phyloP scores from a whole-genome alignment of 768 basidiomycete genomes.

The Pleurotus ostreatus region DNA sequence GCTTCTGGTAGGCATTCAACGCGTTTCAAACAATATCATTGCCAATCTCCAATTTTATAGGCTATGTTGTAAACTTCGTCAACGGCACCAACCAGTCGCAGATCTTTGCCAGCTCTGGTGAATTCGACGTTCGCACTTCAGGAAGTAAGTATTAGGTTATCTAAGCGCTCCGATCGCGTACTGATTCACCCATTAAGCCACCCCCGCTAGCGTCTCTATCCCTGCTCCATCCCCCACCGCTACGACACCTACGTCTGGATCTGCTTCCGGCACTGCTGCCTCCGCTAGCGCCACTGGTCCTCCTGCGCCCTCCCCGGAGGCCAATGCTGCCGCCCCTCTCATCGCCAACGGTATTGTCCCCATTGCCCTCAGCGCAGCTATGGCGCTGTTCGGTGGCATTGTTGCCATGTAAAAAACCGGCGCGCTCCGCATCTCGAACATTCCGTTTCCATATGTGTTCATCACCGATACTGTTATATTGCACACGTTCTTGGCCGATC shows the following conservation, averaged over 20 bases:
- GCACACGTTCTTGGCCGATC: not conserved
- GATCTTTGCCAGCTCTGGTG: not conserved
- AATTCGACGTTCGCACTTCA: conserved; percentile 2
- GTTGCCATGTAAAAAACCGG: conserved; percentile 1
- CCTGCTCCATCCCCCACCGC: conserved; percentile 2
- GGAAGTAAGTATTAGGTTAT: not conserved
- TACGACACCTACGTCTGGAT: not conserved
- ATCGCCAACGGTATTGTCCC: not conserved
- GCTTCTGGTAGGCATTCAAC: not conserved
- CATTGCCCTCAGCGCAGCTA: conserved; percentile 1
- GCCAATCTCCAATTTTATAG: not conserved
- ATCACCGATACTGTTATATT: not conserved
- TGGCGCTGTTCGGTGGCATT: conserved; percentile 2
- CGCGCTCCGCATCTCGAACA: not conserved
- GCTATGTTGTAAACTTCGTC: conserved; percentile 6
- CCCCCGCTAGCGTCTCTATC: conserved; percentile 3
- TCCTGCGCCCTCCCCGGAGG: conserved; percentile 1
- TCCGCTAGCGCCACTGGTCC: not conserved
- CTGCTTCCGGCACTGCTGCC: not conserved
- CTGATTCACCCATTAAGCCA: not conserved
- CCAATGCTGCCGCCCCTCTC: not conserved
- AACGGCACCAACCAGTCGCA: not conserved
- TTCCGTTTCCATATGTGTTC: not conserved
- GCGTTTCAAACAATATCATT: not conserved
- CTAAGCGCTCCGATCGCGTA: conserved; percentile 1